phyloP scores from a whole-genome alignment of 257 asterid species.

The Hygrophila difformis region DNA sequence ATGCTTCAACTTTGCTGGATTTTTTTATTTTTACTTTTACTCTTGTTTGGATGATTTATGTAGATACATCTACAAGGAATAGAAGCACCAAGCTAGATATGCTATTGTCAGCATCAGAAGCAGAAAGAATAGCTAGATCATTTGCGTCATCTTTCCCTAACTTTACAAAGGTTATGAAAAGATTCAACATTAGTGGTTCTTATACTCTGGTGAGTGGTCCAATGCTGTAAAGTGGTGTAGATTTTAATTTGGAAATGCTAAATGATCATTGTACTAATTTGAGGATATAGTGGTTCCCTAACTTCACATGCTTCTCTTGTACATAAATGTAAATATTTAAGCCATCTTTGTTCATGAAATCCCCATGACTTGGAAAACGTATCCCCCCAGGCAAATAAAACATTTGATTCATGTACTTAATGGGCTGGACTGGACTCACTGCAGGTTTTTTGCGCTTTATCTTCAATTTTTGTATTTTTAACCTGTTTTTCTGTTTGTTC shows the following conservation, averaged over 20 bases:
- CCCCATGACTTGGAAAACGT: no score
- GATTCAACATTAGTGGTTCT: constrained; percentile 86
- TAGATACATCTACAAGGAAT: constrained; percentile 31
- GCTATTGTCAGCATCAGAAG: constrained; percentile 67
- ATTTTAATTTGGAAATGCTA: no score
- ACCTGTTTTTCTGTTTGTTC: constrained; percentile 13
- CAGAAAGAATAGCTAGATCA: constrained; percentile 59
- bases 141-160: constrained; percentile 64
- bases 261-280: no score
- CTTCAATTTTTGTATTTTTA: constrained; percentile 1
- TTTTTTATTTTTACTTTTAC: background rate
- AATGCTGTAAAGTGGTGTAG: no score
- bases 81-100: constrained; percentile 33
- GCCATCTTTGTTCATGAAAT: no score
- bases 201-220: constrained; percentile 68
- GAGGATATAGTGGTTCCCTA: no score
- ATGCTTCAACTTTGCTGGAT: background rate
- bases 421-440: no score
- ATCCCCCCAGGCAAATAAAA: no score
- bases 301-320: background rate
- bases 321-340: no score
- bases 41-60: constrained; percentile 18
- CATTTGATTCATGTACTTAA: no score
- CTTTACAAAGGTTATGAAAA: constrained; percentile 79
- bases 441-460: no score